phyloP scores from a whole-genome alignment of 306 rosid species.

The Vigna hirtella region DNA sequence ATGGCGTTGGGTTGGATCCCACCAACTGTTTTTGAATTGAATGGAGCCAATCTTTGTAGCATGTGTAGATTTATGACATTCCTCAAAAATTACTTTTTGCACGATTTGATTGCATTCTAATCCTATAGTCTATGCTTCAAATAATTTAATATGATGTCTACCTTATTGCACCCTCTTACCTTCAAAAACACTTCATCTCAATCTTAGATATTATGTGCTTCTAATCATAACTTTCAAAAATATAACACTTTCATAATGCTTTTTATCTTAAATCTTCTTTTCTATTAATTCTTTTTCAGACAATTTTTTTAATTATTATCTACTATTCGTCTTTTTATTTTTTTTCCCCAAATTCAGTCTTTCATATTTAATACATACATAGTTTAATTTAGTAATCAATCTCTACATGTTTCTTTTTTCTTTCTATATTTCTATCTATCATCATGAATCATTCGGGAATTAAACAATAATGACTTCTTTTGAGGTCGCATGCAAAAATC shows the following conservation, averaged over 20 bases:
- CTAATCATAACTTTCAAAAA: neutral
- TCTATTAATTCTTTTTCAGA: no score
- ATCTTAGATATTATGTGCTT: neutral
- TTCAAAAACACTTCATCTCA: slow-evolving; percentile 10
- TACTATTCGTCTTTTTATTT: no score
- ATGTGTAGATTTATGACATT: neutral
- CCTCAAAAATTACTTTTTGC: neutral
- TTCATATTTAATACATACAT: no score
- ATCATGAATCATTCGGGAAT: neutral
- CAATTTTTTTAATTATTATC: no score
- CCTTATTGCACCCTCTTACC: neutral
- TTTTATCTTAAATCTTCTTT: no score
- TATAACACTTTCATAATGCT: neutral
- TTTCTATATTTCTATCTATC: no score
- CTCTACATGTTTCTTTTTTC: no score
- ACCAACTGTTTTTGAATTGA: no score
- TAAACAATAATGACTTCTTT: neutral
- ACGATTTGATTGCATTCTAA: neutral
- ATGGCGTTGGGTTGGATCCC: no score
- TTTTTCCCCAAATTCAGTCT: no score
- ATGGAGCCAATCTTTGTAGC: no score
- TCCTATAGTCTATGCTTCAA: neutral
- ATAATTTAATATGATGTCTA: neutral
- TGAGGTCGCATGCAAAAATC: neutral
- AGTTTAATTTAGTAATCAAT: no score